Base-by-base conservation (phyloP, 768 basidiomycete species). In the Suillus spraguei region DNA sequence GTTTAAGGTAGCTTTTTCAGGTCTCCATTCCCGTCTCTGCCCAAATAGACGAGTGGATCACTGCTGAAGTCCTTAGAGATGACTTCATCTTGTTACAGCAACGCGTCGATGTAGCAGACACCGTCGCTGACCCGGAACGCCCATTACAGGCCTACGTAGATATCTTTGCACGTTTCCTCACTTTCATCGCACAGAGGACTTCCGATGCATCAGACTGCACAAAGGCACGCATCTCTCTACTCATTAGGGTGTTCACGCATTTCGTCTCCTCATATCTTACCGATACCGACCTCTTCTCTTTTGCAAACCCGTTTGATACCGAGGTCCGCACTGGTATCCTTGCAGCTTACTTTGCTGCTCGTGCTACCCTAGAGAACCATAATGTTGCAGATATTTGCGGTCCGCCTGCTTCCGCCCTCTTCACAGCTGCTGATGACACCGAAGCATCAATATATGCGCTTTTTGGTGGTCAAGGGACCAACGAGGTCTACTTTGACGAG, bases 401-500 rank as follows among this genome's bases (percentile, higher is more conserved):
- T 36, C 78, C 84, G 38, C 84, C 89, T 13, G 64, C 84, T 54
- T 88, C 92, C 33, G 89, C 91, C 13, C 86, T 96, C 28, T 77
- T 96, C 63, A 75, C 80, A 13, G 88, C 89, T 44, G 86, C 86
- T 39, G 70, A 77, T 53, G 74, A 81, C n/a, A 84, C 85, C 53
- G 83, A 88, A 50, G 89, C 86, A 60, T 91, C 84, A 54, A 79
- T 98, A 69, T 98, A 91, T 78, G 97, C 94, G 59, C 81, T 99
- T 46, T 99, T 99, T 73, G 97, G 97, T 59, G 97, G 97, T 16
- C 97, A 99, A 77, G 97, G 97, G 63, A 94, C 91, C 64, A 99
- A 99, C 77, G 97, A 99, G 73, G 92, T 97, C 64, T 99, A 99
- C 80, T 95, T 98, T 75, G 93, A 97, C 74, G 97, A 99, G 76